Evolutionary conservation across 768 basidiomycete species (phyloP).

Genomic region (Gymnopilus dilepis): DNA sequence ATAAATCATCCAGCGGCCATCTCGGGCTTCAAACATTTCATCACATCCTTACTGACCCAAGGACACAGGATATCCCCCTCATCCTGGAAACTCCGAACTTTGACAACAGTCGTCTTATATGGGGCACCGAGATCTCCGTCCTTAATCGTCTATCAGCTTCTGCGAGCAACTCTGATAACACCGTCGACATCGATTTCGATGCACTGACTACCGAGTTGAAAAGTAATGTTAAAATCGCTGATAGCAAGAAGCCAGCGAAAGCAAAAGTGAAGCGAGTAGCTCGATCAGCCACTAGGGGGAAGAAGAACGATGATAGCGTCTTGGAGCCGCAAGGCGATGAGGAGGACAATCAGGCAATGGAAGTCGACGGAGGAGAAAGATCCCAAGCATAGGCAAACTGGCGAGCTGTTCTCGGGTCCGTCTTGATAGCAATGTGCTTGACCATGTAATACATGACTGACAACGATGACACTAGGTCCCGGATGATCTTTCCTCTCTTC

Average conservation of each 20-base stretch:
- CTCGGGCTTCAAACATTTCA: slow-evolving; percentile 68
- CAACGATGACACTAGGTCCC: no score
- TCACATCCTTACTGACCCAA: slow-evolving; percentile 69
- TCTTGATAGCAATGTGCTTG: no score
- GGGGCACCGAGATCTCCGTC: slow-evolving; percentile 74
- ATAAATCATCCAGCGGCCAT: slow-evolving; percentile 54
- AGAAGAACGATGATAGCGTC: slow-evolving; percentile 19
- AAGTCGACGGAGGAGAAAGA: slow-evolving; percentile 11
- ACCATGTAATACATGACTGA: no score
- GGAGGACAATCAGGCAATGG: slow-evolving; percentile 21
- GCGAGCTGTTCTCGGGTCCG: neutral
- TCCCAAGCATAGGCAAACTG: neutral
- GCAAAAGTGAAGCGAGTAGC: slow-evolving; percentile 5
- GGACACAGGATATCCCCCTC: slow-evolving; percentile 73
- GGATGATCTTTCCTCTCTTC: no score
- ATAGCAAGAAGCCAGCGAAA: slow-evolving; percentile 10
- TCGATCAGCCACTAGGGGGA: slow-evolving; percentile 20
- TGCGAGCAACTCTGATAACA: neutral
- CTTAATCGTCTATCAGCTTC: slow-evolving; percentile 50
- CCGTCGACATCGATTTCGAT: slow-evolving; percentile 1
- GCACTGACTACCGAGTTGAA: slow-evolving; percentile 19
- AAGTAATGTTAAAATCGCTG: slow-evolving; percentile 23
- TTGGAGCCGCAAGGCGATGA: slow-evolving; percentile 11
- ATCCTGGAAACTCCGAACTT: slow-evolving; percentile 83
- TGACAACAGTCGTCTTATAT: slow-evolving; percentile 63